phyloP scores from a whole-genome alignment of 2,329 filamentous ascomycete genomes.

The Pyricularia sp. region DNA sequence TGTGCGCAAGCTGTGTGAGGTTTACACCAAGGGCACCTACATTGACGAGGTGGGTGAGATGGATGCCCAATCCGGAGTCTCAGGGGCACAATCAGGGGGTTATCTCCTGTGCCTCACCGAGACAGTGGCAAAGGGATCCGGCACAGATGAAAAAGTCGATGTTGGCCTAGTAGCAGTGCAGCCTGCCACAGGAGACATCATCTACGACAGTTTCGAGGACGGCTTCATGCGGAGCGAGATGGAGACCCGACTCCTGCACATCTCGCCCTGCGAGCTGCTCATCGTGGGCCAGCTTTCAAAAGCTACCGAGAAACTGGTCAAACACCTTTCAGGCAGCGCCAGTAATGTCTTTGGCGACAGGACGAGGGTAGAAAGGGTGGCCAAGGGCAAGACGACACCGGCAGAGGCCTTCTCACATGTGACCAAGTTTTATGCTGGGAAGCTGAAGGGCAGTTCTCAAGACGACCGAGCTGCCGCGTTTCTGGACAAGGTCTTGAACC shows the following conservation, averaged over 20 bases:
- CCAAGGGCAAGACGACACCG: conserved; percentile 70
- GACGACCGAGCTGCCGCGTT: conserved; percentile 53
- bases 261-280: conserved; percentile 90
- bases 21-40: conserved; percentile 98
- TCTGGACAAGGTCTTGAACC: conserved; percentile 75
- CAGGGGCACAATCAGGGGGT: conserved; percentile 55
- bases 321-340: conserved; percentile 80
- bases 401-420: conserved; percentile 83
- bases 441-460: conserved; percentile 54
- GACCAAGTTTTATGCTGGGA: conserved; percentile 84
- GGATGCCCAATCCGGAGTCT: conserved; percentile 35
- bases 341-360: conserved; percentile 89
- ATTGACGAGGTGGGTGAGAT: conserved; percentile 86
- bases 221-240: conserved; percentile 96
- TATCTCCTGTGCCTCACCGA: conserved; percentile 92
- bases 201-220: conserved; percentile 93
- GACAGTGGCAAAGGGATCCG: conserved; percentile 63
- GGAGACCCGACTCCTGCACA: conserved; percentile 89
- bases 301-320: conserved; percentile 84
- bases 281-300: conserved; percentile 86
- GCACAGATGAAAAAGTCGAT: conserved; percentile 87
- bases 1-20: conserved; percentile 82
- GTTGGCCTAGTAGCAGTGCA: conserved; percentile 91
- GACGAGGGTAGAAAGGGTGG: conserved; percentile 72
- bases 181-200: conserved; percentile 88